Evolutionary conservation across 495 filamentous ascomycete genomes (phyloP), one percentile per base, ranked within the genome.

Genomic region (Aspergillus diversus): DNA sequence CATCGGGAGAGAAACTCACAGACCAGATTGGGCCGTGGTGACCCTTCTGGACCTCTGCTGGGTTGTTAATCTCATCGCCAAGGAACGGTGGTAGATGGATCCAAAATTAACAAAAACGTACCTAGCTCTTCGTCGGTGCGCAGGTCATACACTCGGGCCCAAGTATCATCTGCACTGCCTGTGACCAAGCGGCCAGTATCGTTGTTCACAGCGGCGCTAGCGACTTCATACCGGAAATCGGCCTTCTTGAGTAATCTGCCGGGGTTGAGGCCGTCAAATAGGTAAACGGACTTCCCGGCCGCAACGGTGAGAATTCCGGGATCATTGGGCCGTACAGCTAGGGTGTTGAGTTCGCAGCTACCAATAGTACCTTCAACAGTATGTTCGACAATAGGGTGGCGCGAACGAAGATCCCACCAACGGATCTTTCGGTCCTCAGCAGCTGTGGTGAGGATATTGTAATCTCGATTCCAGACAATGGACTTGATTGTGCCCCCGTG

Each of bases 11-110:
- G 77, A 98, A 98, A 57, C 87, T 88, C 56, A 96, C 85, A 17
- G 91, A 95, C 96, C 95, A 98, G 60, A 98, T 93, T 9, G 93
- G 93, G 12, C 96, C 95, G 71, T 99, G 95, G 71, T 98, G 96
- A 21, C 95, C 96, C 75, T 97, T 98, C 81, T 96, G 92, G 17
- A 95, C 87, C 68, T 99, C 93, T 83, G 56, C 51, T 34, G 7
- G 72, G 71, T 34, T 39, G 60, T 81, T 70, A 79, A 70, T 50
- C 11, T 55, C 9, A 69, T 50, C 11, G 50, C 9, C 31, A 32
- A 49, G 39, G 33, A 12, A 43, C 55, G 31, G 12, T 0, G 31
- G 15, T 27, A 27, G 21, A n/a, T n/a, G n/a, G n/a, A 27, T 27
- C 21, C 21, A 27, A 27, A 27, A 27, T 27, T 1, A 27, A 27